phyloP scores from a whole-genome alignment of 1,139 yeast species.

The Kodamaea suecica region DNA sequence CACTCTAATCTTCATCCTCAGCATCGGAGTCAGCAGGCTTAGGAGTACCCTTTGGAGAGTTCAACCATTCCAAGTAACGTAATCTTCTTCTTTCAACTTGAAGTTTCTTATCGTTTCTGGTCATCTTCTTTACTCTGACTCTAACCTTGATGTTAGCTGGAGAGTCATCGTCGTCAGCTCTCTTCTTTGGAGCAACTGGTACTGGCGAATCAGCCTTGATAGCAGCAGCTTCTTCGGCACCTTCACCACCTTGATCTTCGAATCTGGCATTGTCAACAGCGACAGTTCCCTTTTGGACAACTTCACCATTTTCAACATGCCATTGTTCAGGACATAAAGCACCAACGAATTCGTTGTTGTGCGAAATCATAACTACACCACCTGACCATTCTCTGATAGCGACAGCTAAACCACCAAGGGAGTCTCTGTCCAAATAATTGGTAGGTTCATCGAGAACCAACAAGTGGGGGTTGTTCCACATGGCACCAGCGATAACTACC shows the following conservation, averaged over 20 bases:
- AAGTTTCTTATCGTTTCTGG: constrained; percentile 89
- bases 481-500: constrained; percentile 98
- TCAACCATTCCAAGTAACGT: constrained; percentile 92
- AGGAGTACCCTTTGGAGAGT: constrained; percentile 96
- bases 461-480: constrained; percentile 99
- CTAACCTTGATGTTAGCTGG: constrained; percentile 95
- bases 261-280: constrained; percentile 75
- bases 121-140: constrained; percentile 90
- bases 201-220: constrained; percentile 33
- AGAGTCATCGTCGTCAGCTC: constrained; percentile 75
- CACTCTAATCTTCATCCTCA: constrained; percentile 53
- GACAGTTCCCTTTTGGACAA: constrained; percentile 77
- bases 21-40: constrained; percentile 91
- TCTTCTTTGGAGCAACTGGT: constrained; percentile 22
- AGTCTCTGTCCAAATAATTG: constrained; percentile 95
- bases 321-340: constrained; percentile 98
- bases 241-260: constrained; percentile 61
- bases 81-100: constrained; percentile 93
- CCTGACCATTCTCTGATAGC: constrained; percentile 98
- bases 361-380: constrained; percentile 98
- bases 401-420: constrained; percentile 93
- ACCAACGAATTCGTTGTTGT: constrained; percentile 94
- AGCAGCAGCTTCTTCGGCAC: constrained; percentile 17
- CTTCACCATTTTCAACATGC: constrained; percentile 90
- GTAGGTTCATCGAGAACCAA: constrained; percentile 98